Percentiles rank a stretch among this genome's conserved stretches.
Conservation (phyloP, 352 stramenopile genomes). For the Thalassiosira mediterranea region DNA sequence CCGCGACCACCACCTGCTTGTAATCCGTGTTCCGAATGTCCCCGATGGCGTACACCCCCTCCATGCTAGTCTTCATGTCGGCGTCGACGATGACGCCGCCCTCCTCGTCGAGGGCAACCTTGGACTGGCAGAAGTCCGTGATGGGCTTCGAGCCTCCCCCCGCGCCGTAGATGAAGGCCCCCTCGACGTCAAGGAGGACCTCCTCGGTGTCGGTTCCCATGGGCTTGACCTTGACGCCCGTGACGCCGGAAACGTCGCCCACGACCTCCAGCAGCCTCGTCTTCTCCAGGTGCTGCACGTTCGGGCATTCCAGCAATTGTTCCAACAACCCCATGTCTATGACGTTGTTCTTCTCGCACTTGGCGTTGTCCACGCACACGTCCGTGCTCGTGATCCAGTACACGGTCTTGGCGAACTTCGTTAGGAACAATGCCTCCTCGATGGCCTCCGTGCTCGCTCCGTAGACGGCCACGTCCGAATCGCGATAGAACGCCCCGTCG, state of each 20-base stretch:
- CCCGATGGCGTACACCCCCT: conserved; percentile 67
- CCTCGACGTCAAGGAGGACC: conserved; percentile 58
- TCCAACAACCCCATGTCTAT: conserved; percentile 44
- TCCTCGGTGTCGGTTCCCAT: conserved; percentile 21
- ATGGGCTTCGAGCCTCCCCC: conserved; percentile 71
- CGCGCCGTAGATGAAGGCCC: conserved; percentile 70
- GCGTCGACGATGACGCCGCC: conserved; percentile 66
- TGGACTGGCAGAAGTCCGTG: conserved; percentile 63
- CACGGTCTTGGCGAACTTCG: conserved; percentile 66
- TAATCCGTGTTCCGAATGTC: conserved; percentile 73
- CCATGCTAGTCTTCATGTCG: conserved; percentile 60
- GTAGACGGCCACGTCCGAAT: conserved; percentile 57
- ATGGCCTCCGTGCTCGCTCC: conserved; percentile 59
- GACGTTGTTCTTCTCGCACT: conserved; percentile 31
- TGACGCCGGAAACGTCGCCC: conserved; percentile 58
- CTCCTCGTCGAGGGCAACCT: conserved; percentile 57
- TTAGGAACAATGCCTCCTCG: conserved; percentile 68
- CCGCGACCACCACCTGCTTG: conserved; percentile 74
- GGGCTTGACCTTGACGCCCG: conserved; percentile 47
- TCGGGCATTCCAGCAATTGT: conserved; percentile 32
- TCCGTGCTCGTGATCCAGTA: conserved; percentile 64
- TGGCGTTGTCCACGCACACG: conserved; percentile 3
- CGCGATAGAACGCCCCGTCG: conserved; percentile 71
- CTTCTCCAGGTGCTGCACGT: conserved; percentile 61
- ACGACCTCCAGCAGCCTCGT: conserved; percentile 52